Evolutionary conservation across 306 rosid genomes (phyloP).

Genomic region (Oemleria cerasiformis): DNA sequence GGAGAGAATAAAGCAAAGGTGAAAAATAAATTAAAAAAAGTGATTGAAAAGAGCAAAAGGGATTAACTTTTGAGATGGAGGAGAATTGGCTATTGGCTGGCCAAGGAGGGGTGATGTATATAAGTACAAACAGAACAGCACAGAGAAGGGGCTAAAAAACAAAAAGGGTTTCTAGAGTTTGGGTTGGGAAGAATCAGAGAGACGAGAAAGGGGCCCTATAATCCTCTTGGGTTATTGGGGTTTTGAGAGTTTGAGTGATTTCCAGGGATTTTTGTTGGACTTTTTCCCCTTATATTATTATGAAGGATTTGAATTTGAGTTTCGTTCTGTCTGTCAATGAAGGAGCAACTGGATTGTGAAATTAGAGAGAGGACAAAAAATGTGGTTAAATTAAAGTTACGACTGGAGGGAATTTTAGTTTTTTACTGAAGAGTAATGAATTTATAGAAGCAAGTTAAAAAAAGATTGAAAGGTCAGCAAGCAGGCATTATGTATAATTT

Average conservation of each 20-base stretch:
- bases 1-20: slow-evolving; percentile 12
- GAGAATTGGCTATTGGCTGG: slow-evolving; percentile 48
- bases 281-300: slow-evolving; percentile 21
- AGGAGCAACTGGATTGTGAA: slow-evolving; percentile 33
- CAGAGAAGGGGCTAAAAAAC: slow-evolving; percentile 22
- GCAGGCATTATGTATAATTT: too few relatives aligned
- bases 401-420: background rate
- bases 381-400: background rate
- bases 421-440: background rate
- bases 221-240: slow-evolving; percentile 30
- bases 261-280: slow-evolving; percentile 22
- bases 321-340: background rate
- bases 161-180: slow-evolving; percentile 43
- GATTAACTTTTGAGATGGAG: slow-evolving; percentile 17
- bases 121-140: slow-evolving; percentile 49
- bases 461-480: background rate
- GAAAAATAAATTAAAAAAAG: background rate
- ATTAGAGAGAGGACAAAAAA: slow-evolving; percentile 21
- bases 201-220: slow-evolving; percentile 55
- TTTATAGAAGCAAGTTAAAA: too few relatives aligned
- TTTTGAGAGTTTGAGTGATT: slow-evolving; percentile 22
- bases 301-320: slow-evolving; percentile 26
- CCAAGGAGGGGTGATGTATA: slow-evolving; percentile 14
- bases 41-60: background rate
- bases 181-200: slow-evolving; percentile 39